Evolutionary conservation across 2,329 filamentous ascomycete species (phyloP).

Genomic region (Alternaria arbusti): DNA sequence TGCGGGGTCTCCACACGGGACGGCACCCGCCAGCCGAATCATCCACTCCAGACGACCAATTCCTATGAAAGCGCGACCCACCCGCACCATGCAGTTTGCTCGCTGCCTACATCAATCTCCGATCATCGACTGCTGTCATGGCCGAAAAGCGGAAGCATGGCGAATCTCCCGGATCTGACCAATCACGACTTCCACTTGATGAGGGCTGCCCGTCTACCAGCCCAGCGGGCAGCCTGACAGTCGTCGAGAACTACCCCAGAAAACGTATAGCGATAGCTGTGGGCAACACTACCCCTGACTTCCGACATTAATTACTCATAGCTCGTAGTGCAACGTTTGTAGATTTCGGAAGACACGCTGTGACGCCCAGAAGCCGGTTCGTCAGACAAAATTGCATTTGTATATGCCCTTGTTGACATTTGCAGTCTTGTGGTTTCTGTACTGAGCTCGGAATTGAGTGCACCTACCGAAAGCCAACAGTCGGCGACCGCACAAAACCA

Average conservation of each 20-base stretch:
- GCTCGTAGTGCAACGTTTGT: conserved; percentile 37
- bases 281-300: conserved; percentile 4
- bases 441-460: conserved; percentile 38
- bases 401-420: background rate
- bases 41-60: background rate
- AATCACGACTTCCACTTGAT: conserved; percentile 2
- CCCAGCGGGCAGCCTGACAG: conserved; percentile 9
- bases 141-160: conserved; percentile 26
- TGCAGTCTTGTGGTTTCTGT: conserved; percentile 19
- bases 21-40: conserved; percentile 11
- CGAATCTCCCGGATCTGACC: conserved; percentile 1
- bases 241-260: conserved; percentile 30
- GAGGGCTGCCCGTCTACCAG: conserved; percentile 12
- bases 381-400: background rate
- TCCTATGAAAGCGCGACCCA: background rate
- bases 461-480: conserved; percentile 33
- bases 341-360: conserved; percentile 36
- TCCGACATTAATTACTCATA: background rate
- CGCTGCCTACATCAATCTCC: background rate
- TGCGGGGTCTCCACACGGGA: conserved; percentile 15
- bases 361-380: conserved; percentile 31
- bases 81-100: background rate
- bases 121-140: conserved; percentile 11
- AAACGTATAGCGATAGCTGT: conserved; percentile 1
- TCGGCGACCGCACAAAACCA: conserved; percentile 27